Percentiles rank a stretch among this genome's conserved stretches.
Conservation (phyloP, 2,329 filamentous ascomycete genomes). For the Stagonosporopsis cucurbitacearum region DNA sequence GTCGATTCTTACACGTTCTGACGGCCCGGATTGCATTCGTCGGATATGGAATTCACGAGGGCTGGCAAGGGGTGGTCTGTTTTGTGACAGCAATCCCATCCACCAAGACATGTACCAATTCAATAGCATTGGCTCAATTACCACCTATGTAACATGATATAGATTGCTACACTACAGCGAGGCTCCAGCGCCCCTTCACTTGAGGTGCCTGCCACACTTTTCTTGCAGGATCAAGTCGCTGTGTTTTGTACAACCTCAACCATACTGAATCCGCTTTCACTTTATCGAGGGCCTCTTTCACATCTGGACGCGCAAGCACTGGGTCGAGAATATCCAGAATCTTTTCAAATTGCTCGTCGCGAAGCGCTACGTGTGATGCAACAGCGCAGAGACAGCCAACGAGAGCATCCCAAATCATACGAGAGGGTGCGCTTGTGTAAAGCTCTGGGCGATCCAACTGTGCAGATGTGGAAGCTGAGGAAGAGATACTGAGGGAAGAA, state of each 20-base stretch:
- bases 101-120: too few species aligned
- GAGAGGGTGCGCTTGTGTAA: conserved; percentile 63
- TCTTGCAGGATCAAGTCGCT: not conserved
- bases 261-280: conserved; percentile 80
- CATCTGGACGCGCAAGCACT: conserved; percentile 50
- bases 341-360: conserved; percentile 74
- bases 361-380: conserved; percentile 68
- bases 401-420: conserved; percentile 69
- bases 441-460: conserved; percentile 22
- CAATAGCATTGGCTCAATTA: not conserved
- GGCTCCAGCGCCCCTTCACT: not conserved
- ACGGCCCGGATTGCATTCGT: not conserved
- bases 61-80: not conserved
- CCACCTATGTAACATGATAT: not conserved
- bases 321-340: conserved; percentile 66
- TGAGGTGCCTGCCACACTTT: not conserved
- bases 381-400: conserved; percentile 66
- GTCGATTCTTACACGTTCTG: not conserved
- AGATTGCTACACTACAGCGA: not conserved
- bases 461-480: not conserved
- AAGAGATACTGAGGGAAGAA: conserved; percentile 2
- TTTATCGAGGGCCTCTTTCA: conserved; percentile 65
- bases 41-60: not conserved
- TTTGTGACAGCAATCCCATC: not conserved
- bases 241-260: conserved; percentile 55